These are phyloP conservation scores for Noccaea bulbosa DNA, from an alignment of 345 rosid species.

Conservation along the genomic window DNA sequence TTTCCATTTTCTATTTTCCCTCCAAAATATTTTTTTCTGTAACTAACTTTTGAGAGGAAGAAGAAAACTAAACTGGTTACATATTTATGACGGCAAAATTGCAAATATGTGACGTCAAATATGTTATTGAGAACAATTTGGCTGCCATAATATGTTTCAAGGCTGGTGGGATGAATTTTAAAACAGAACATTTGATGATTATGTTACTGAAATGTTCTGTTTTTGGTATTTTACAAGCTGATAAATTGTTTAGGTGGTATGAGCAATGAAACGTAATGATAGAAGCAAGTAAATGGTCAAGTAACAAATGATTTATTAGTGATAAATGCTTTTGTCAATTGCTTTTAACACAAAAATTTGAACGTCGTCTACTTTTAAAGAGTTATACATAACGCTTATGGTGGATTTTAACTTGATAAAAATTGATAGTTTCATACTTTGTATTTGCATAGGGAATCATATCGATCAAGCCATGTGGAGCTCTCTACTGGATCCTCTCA, in stretches of 20 bases:
- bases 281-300: not conserved
- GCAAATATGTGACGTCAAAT: no score
- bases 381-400: not conserved
- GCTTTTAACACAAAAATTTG: not conserved
- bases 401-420: not conserved
- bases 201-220: not conserved
- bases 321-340: not conserved
- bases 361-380: not conserved
- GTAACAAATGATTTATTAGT: not conserved
- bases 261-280: not conserved
- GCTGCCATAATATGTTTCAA: no score
- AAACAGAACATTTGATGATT: not conserved
- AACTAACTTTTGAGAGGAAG: no score
- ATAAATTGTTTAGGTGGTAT: no score
- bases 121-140: no score
- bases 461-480: constrained; percentile 61
- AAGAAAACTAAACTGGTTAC: no score
- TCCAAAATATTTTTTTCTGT: not conserved
- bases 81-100: no score
- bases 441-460: constrained; percentile 54
- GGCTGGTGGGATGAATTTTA: no score
- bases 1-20: not conserved
- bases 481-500: constrained; percentile 63
- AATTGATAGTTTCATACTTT: not conserved
- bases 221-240: not conserved